Percentiles rank a stretch among this genome's conserved stretches.
Conservation (phyloP, 164 flowering plant genomes). For the Umbellularia californica region DNA sequence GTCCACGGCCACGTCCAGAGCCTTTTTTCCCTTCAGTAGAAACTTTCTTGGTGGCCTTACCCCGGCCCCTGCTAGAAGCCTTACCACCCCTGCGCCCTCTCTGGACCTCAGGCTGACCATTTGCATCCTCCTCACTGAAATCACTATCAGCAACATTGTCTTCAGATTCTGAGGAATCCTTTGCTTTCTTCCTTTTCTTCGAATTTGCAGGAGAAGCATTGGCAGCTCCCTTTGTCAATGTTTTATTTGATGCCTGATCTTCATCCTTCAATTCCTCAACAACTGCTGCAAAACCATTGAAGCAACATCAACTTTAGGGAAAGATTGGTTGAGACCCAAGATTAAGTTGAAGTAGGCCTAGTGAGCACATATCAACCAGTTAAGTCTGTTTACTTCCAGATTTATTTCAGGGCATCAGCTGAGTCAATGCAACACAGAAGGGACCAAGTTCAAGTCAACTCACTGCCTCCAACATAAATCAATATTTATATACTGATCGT, state of each 20-base stretch:
- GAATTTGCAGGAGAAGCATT: conserved; percentile 39
- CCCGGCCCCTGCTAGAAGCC: conserved; percentile 44
- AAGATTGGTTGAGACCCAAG: not conserved
- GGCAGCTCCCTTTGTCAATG: conserved; percentile 31
- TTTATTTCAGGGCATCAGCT: not conserved
- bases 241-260: conserved; percentile 26
- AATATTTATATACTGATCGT: too few relatives aligned
- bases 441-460: too few relatives aligned
- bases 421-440: not conserved
- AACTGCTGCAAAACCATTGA: conserved; percentile 22
- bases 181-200: conserved; percentile 60
- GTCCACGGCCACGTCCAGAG: conserved; percentile 58
- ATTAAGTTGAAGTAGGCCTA: not conserved
- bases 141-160: conserved; percentile 38
- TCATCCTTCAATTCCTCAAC: conserved; percentile 29
- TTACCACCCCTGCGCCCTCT: conserved; percentile 36
- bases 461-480: too few relatives aligned
- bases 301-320: not conserved
- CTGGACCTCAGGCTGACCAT: conserved; percentile 35
- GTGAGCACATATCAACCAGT: not conserved
- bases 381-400: not conserved
- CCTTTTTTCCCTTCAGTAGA: conserved; percentile 21
- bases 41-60: conserved; percentile 35
- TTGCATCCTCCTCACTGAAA: conserved; percentile 34
- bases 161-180: conserved; percentile 55